Evolutionary conservation across 2,329 filamentous ascomycete species (phyloP).

Genomic region (Apiospora malaysiana): DNA sequence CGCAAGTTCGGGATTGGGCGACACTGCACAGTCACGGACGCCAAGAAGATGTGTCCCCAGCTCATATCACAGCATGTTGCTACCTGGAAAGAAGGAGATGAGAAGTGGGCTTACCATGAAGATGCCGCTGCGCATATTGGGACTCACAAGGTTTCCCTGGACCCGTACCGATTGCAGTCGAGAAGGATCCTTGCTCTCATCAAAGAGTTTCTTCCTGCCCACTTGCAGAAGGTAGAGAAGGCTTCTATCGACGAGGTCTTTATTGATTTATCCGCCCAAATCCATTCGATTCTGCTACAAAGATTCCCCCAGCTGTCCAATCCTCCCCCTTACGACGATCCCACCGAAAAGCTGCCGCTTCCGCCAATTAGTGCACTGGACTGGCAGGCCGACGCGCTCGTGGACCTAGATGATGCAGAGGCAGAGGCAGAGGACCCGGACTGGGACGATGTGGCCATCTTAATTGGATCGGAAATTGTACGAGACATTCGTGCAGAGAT

Average conservation of each 20-base stretch:
- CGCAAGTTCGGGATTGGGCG: constrained; percentile 79
- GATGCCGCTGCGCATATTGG: constrained; percentile 81
- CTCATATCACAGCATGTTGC: constrained; percentile 91
- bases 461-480: constrained; percentile 89
- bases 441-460: constrained; percentile 92
- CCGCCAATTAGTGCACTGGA: constrained; percentile 74
- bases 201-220: constrained; percentile 71
- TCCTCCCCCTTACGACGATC: constrained; percentile 76
- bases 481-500: constrained; percentile 74
- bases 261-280: constrained; percentile 84
- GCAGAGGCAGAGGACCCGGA: constrained; percentile 83
- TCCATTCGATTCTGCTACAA: constrained; percentile 76
- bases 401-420: constrained; percentile 76
- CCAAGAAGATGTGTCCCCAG: constrained; percentile 83
- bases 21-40: constrained; percentile 80
- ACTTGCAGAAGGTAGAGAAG: constrained; percentile 82
- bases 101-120: constrained; percentile 88
- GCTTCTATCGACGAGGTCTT: constrained; percentile 97
- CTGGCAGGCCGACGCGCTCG: constrained; percentile 82
- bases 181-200: constrained; percentile 81
- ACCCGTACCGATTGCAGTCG: constrained; percentile 87
- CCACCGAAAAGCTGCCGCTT: constrained; percentile 71
- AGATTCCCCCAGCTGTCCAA: constrained; percentile 75
- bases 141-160: constrained; percentile 91
- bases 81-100: constrained; percentile 91